Evolutionary conservation across 495 filamentous ascomycete genomes (phyloP).

Genomic region (Trichoderma virens): DNA sequence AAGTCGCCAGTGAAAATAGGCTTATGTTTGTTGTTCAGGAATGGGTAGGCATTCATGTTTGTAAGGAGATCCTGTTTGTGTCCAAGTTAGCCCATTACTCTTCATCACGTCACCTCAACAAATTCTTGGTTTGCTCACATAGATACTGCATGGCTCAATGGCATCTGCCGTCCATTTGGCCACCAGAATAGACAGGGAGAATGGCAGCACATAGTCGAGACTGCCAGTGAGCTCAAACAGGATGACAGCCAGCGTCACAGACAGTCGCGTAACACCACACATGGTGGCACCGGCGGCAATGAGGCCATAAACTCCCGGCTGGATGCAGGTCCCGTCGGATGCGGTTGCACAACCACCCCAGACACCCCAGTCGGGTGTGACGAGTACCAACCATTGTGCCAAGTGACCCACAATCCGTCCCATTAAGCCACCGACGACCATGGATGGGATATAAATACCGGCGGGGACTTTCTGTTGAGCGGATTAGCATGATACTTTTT

Average conservation of each 20-base stretch:
- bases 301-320: constrained; percentile 90
- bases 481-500: not conserved
- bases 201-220: constrained; percentile 89
- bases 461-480: constrained; percentile 67
- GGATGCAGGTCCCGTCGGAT: constrained; percentile 73
- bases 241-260: constrained; percentile 91
- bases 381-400: constrained; percentile 74
- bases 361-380: constrained; percentile 60
- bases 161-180: constrained; percentile 98
- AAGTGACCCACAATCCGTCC: constrained; percentile 81
- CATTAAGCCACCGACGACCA: constrained; percentile 94
- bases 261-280: constrained; percentile 93
- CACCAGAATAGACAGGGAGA: constrained; percentile 84
- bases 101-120: not conserved
- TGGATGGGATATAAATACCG: constrained; percentile 95
- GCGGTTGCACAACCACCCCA: constrained; percentile 66
- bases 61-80: constrained; percentile 69
- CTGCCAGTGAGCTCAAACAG: constrained; percentile 93
- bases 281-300: constrained; percentile 94
- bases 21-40: constrained; percentile 88
- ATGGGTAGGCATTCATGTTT: constrained; percentile 95
- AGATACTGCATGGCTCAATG: constrained; percentile 89
- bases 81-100: constrained; percentile 8
- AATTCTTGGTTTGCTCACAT: constrained; percentile 43
- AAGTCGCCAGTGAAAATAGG: constrained; percentile 79